Base-by-base conservation (phyloP, 2,329 filamentous ascomycete genomes). In the Phialophora tarda region DNA sequence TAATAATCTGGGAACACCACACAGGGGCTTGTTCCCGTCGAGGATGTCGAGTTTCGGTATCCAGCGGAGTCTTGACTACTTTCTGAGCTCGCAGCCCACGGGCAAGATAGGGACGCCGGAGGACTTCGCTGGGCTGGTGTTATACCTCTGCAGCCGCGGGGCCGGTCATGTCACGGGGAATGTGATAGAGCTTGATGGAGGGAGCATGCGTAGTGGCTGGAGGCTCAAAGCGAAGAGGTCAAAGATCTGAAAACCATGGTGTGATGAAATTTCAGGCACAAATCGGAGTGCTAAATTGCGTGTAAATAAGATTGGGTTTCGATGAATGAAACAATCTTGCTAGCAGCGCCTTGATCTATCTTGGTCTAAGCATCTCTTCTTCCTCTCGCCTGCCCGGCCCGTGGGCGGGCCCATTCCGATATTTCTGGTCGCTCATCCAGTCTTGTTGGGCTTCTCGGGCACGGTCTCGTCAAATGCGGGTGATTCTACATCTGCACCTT, bases 31-130 rank as follows among this genome's bases (percentile, higher is more conserved):
- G 12, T 85, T 85, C 70, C 78, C 83, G 53, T 83, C 80, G 34
- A 82, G 83, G 56, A 85, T 85, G 83, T 84, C 84, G 69, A 80
- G 78, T 17, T 83, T 81, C 30, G 84, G 83, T 0, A 75, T 87
- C 51, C 75, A 82, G 32, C 79, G 81, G 63, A 83, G 80, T 62
- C 78, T 79, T 53, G 82, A 85, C 44, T 77, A 77, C 2, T 78
- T 87, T 23, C 78, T 82, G 54, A 69, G 75, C 0, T 76, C 77
- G 2, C 82, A 83, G 74, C 82, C 82, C 0, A 81, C 78, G 8
- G 82, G 82, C 0, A 72, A 82, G n/a, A 77, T 83, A 32, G 82
- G 82, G 2, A 82, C 79, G 69, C 82, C 82, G 0, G 77, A 78
- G 62, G 82, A 83, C 67, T 82, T 83, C 70, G 82, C 77, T 1